Base-by-base conservation (phyloP, 2,329 filamentous ascomycete genomes). In the Cercospora zeina region DNA sequence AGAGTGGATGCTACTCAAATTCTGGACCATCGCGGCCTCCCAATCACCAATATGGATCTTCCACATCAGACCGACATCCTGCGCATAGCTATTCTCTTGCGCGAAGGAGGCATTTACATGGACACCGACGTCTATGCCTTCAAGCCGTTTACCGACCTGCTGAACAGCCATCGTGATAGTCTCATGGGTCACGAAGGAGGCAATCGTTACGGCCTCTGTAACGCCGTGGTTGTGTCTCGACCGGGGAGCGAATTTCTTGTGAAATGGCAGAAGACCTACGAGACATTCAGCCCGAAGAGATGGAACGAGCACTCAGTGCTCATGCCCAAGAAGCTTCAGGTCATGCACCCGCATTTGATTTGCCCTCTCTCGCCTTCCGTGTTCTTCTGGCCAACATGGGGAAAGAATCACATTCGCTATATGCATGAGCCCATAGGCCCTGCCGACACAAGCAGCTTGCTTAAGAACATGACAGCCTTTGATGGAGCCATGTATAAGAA, bases 181-280 rank as follows among this genome's bases (percentile, higher is more conserved):
- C 34, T 65, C 39, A 61, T 66, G 59, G 64, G 64, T 13, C 59
- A 66, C 42, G 64, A 66, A 62, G 64, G 64, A n/a, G 64, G 64
- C 39, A 62, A 59, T 27, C 62, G 62, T 14, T 62, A 62, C 6
- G 64, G 64, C 4, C 59, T 66, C 14, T 64, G 64, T 27, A 65
- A 66, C 24, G 64, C 62, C 14, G 62, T 66, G 11, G 65, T 62
- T 30, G 49, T 66, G n/a, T 57, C 64, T 14, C 57, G 64, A 3
- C 54, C 62, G 1, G 37, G 42, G 3, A 66, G 64, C 30, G 16
- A 33, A 8, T 66, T 66, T 57, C 59, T 66, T n/a, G 11, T 45
- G 30, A 64, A 37, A 42, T 66, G 64, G 64, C 62, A 59, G 30
- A 37, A 55, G 13, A 45, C 21, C 9, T 65, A 65, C 31, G 3